A percentile compares a stretch with the other conserved stretches of the same genome.
These are phyloP conservation scores for Parmelia sp. DNA, from an alignment of 495 filamentous ascomycete species.

Conservation along the genomic window DNA sequence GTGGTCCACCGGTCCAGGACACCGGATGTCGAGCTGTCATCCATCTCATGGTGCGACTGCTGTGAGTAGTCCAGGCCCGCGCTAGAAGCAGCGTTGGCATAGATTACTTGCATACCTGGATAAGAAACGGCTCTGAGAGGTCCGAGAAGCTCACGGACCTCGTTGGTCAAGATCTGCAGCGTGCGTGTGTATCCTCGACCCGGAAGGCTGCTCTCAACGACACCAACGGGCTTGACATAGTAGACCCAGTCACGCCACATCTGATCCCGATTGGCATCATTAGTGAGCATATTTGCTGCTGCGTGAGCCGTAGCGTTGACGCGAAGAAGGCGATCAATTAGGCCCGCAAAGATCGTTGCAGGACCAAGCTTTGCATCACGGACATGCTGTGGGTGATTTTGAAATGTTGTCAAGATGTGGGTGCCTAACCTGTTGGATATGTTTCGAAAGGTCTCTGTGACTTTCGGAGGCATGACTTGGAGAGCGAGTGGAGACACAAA, in stretches of 20 bases:
- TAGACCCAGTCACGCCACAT: conserved; percentile 92
- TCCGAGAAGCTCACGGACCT: conserved; percentile 65
- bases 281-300: conserved; percentile 68
- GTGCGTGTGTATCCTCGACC: conserved; percentile 23
- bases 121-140: conserved; percentile 53
- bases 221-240: conserved; percentile 64
- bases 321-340: conserved; percentile 76
- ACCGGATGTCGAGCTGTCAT: conserved; percentile 38
- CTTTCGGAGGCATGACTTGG: conserved; percentile 78
- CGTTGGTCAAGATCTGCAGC: conserved; percentile 59
- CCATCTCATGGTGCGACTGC: conserved; percentile 37
- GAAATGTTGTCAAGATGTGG: conserved; percentile 74
- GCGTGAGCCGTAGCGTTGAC: conserved; percentile 89
- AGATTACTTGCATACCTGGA: conserved; percentile 47
- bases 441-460: conserved; percentile 73
- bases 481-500: conserved; percentile 78
- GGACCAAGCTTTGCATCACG: conserved; percentile 78
- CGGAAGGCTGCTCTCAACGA: conserved; percentile 55
- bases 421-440: conserved; percentile 72
- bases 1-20: conserved; percentile 56
- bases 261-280: conserved; percentile 66
- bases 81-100: conserved; percentile 46
- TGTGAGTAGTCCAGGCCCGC: conserved; percentile 29
- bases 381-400: conserved; percentile 73
- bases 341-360: conserved; percentile 78